Evolutionary conservation across 345 rosid genomes (phyloP).

Genomic region (Linum trigynum): DNA sequence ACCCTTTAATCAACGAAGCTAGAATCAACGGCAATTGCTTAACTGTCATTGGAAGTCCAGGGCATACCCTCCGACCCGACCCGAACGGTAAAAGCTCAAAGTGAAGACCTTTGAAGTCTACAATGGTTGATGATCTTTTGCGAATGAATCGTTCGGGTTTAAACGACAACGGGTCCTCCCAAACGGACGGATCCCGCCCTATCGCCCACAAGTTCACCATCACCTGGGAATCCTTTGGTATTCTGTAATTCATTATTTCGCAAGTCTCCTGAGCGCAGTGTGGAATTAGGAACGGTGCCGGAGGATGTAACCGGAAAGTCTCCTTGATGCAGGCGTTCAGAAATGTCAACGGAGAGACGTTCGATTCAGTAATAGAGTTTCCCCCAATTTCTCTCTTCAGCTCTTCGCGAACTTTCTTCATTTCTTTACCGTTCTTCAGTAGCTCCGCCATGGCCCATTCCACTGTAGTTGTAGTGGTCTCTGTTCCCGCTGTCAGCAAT

Average conservation of each 20-base stretch:
- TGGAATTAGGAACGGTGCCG: background rate
- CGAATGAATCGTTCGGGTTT: background rate
- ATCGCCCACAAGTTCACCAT: constrained; percentile 5
- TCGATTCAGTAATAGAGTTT: background rate
- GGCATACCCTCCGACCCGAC: constrained; percentile 2
- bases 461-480: background rate
- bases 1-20: background rate
- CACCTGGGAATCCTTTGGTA: background rate
- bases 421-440: background rate
- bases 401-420: background rate
- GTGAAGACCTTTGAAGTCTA: background rate
- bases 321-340: constrained; percentile 4
- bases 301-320: constrained; percentile 2
- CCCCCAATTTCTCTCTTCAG: background rate
- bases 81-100: background rate
- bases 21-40: background rate
- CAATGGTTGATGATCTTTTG: background rate
- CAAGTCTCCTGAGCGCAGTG: constrained; percentile 1
- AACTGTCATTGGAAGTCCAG: background rate
- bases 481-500: constrained; percentile 1
- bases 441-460: constrained; percentile 7
- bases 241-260: background rate
- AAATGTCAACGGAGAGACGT: background rate
- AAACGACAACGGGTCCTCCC: constrained; percentile 3
- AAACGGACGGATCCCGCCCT: background rate